Base-by-base conservation (phyloP, 345 rosid species). In the Geranium brycei region DNA sequence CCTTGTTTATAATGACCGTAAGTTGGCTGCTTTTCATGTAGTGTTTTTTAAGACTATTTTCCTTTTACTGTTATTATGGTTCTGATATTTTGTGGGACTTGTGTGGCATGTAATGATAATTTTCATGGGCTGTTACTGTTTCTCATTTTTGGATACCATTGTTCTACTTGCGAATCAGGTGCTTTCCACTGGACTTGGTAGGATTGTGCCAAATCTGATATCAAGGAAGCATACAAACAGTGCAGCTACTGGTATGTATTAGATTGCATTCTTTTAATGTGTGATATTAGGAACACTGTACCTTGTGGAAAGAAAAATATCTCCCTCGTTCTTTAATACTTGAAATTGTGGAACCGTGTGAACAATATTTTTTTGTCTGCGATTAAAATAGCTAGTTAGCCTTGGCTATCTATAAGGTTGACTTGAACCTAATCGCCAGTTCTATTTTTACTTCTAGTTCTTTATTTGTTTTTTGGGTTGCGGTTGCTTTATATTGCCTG, bases 171-270 rank as follows among this genome's bases (percentile, higher is more conserved):
- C 55, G 59, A 13, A 65, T 62, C 77, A 95, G 99, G 91, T 95
- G 59, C 96, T 95, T 69, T 95, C 99, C 62, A 95, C 99, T 73
- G 99, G 99, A 81, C 84, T 95, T 40, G 99, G 99, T 66, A 87
- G 99, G 81, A 91, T 95, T 64, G 97, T 95, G 61, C 99, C 99
- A 1, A 95, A 95, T 78, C 76, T 95, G 87, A 95, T 95, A 70
- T 95, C 99, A 32, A 88, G 99, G 73, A 95, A 95, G 84, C 97
- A 95, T 75, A 95, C 97, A 51, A 95, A 95, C 67, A 91, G 92
- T 62, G 99, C 99, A 13, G 99, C 99, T 68, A 93, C 99, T 69
- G 89, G 99, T 93, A 74, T 61, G 12, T 30, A 35, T 68, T 18
- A 63, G 14, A 17, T 57, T 57, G 17, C n/a, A 47, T 47, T 13